These are phyloP conservation scores for Boletus barrowsii DNA, from an alignment of 768 basidiomycete genomes.

Conservation along the genomic window DNA sequence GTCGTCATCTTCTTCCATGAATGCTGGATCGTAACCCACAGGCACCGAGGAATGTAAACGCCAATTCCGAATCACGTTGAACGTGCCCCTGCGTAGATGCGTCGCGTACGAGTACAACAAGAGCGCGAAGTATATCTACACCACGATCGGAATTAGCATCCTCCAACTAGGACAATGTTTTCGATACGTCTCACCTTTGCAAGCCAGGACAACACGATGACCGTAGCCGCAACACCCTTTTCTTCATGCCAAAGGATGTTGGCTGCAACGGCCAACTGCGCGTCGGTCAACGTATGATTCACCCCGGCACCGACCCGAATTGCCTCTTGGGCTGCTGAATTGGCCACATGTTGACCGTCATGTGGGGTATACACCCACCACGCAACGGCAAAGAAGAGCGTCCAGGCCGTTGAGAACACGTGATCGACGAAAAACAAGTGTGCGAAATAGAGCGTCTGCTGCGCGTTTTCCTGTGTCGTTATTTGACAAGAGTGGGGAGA, in stretches of 20 bases:
- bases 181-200: conserved; percentile 62
- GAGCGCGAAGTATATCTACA: conserved; percentile 88
- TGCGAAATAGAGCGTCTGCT: conserved; percentile 81
- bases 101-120: conserved; percentile 90
- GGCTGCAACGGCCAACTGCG: conserved; percentile 69
- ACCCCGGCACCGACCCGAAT: conserved; percentile 64
- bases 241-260: conserved; percentile 86
- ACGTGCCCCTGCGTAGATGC: conserved; percentile 89
- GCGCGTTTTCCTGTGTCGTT: conserved; percentile 74
- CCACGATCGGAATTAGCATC: background rate
- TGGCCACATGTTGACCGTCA: conserved; percentile 75
- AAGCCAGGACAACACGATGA: conserved; percentile 83
- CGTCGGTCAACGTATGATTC: conserved; percentile 55
- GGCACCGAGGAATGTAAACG: conserved; percentile 18
- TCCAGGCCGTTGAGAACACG: conserved; percentile 85
- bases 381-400: conserved; percentile 81
- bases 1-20: conserved; percentile 59
- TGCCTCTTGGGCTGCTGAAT: conserved; percentile 86
- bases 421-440: conserved; percentile 94
- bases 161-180: background rate
- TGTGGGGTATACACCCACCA: conserved; percentile 95
- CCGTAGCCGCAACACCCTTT: conserved; percentile 72
- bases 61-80: conserved; percentile 65
- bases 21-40: conserved; percentile 25
- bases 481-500: background rate